Evolutionary conservation across 441 rosid genomes (phyloP), one percentile per base, ranked within the genome.

Genomic region (Daphne laureola): DNA sequence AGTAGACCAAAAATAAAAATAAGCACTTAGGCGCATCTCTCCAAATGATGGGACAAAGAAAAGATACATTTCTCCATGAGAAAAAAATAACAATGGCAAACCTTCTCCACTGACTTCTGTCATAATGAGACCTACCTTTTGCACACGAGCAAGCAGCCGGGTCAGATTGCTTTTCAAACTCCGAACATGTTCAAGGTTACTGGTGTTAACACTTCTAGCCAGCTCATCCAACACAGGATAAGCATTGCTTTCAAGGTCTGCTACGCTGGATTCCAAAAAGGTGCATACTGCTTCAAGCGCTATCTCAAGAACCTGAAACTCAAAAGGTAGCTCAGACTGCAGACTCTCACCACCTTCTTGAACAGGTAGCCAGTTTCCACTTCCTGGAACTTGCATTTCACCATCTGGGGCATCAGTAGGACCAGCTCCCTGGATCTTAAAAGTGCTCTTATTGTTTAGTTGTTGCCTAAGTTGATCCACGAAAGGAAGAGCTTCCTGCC

Each of bases 301-400:
- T 54, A 90, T 83, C 82, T 93, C 99, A 44, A 93, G 85, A 61
- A 93, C 96, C 67, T 90, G 95, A 75, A 93, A 83, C 68, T 90
- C 99, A 61, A 93, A 93, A 5, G 96, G 97, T 52, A 90, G 96
- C 69, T 89, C 95, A 58, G 70, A 64, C 54, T 87, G 90, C 59
- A 79, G 68, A n/a, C 94, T 90, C 58, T 89, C 98, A 51, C 44
- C 83, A 27, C 78, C 84, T 69, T 86, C 97, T 2, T 81, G 81
- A 68, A 78, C 76, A 63, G 82, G 90, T 44, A 72, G 27, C 81
- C 82, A 59, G 12, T 63, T 79, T 25, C 71, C 69, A 52, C 73
- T 72, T 0, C 72, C 52, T 40, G 86, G 61, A 67, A 65, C 75
- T 44, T 65, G 80, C 70, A 69, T 65, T 57, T 74, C 84, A 58